Base-by-base conservation (phyloP, 2,329 filamentous ascomycete species). In the Penicillium aurantiogriseum region DNA sequence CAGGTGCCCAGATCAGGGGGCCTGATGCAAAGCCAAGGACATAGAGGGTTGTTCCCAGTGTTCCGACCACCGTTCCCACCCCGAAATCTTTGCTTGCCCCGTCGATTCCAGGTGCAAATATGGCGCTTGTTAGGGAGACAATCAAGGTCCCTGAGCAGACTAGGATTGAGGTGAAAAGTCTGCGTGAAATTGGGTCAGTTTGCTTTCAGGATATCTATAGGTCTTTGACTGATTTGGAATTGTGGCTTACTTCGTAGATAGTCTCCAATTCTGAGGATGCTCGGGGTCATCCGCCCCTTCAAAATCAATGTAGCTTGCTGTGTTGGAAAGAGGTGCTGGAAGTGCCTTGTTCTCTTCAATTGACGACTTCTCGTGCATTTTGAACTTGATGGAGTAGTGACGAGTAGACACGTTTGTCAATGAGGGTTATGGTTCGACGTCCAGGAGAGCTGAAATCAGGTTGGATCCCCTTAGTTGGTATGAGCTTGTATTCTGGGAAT, bases 81-180 rank as follows among this genome's bases (percentile, higher is more conserved):
- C 74, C 58, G 62, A 82, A 81, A 17, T 78, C 70, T 17, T 57
- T 51, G n/a, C 84, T 82, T 5, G 89, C 80, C 15, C 75, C 65
- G 7, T 62, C 60, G 1, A 85, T 89, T 4, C 86, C 86, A 15
- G 85, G 78, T 1, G 87, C 88, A 74, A 90, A 90, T 64, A 90
- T 85, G 69, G 83, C 87, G 5, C 72, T 75, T 1, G 77, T 77
- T 50, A 84, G 81, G 0, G 82, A 78, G 3, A 80, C 73, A 5
- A 75, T 70, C 8, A 84, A 70, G 2, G 82, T 83, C 7, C 78
- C 80, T 47, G 79, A 82, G 49, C 68, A 71, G 7, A 63, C 64
- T 2, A 70, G 48, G 8, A 61, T 42, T 3, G 68, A 66, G 17
- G 56, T 59, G 21, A 63, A 67, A 5, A 71, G 48, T 35, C 67